Percentiles rank a stretch among this genome's conserved stretches.
phyloP scores from a whole-genome alignment of 164 flowering plant species.

The Annona cherimola region DNA sequence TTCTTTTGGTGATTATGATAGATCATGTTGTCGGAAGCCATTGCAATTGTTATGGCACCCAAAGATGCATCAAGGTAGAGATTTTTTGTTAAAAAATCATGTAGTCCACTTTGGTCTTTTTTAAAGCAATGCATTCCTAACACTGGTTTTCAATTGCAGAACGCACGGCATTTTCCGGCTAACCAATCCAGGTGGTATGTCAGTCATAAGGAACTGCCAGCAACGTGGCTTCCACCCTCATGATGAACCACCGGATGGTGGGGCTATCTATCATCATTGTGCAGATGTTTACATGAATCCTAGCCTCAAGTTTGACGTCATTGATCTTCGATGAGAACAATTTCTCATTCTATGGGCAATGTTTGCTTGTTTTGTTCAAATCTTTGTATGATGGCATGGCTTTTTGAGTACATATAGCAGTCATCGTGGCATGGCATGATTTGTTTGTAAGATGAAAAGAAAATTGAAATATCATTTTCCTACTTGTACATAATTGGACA shows the following conservation, averaged over 20 bases:
- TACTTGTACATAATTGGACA: not conserved
- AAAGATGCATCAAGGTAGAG: conserved; percentile 56
- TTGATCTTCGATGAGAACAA: conserved; percentile 70
- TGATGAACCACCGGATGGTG: conserved; percentile 72
- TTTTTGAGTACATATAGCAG: not conserved
- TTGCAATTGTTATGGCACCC: conserved; percentile 99
- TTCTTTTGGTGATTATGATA: conserved; percentile 14
- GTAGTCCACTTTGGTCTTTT: not conserved
- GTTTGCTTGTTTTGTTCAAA: not conserved
- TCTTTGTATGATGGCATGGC: not conserved
- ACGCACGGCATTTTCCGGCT: conserved; percentile 82
- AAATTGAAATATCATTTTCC: not conserved
- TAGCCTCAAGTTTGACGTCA: conserved; percentile 63
- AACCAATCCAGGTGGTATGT: conserved; percentile 86
- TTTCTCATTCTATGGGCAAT: not conserved
- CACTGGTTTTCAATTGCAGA: conserved; percentile 31
- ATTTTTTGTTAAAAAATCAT: not conserved
- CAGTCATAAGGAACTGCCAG: conserved; percentile 70
- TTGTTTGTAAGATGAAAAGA: not conserved
- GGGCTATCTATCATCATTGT: conserved; percentile 81
- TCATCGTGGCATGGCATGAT: not conserved
- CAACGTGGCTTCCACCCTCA: conserved; percentile 92
- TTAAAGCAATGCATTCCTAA: not conserved
- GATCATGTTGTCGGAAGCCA: conserved; percentile 96
- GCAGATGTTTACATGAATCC: conserved; percentile 92